Evolutionary conservation across 2,329 filamentous ascomycete genomes (phyloP).

Genomic region (Cadophora luteo-olivacea): DNA sequence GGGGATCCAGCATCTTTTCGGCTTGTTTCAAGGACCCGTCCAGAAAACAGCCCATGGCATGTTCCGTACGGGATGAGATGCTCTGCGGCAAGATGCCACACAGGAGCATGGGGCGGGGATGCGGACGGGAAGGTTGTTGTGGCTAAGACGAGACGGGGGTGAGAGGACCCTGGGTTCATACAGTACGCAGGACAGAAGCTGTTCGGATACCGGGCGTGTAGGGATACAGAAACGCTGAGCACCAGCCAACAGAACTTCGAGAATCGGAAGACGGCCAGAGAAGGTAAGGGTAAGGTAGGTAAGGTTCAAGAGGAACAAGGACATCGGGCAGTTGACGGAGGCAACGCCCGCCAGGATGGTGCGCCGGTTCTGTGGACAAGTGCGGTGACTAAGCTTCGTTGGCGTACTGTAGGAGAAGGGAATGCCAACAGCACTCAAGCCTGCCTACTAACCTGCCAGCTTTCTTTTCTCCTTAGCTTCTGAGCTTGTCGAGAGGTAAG

Average conservation of each 20-base stretch:
- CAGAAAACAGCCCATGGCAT: conserved; percentile 22
- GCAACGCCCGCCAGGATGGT: not conserved
- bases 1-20: conserved; percentile 12
- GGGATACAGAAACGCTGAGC: not conserved
- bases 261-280: not conserved
- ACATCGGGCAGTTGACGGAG: not conserved
- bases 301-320: not conserved
- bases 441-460: not conserved
- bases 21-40: conserved; percentile 23
- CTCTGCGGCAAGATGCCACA: conserved; percentile 8
- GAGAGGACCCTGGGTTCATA: conserved; percentile 8
- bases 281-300: too few species aligned
- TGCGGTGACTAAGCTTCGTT: conserved; percentile 5
- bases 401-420: not conserved
- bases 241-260: not conserved
- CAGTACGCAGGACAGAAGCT: not conserved
- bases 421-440: not conserved
- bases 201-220: not conserved
- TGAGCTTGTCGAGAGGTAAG: not conserved
- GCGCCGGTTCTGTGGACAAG: not conserved
- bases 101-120: conserved; percentile 12
- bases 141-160: conserved; percentile 12
- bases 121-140: conserved; percentile 5
- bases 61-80: conserved; percentile 27
- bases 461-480: not conserved